A percentile compares a stretch with the other conserved stretches of the same genome.
Conservation (phyloP, 768 basidiomycete genomes). For the Mrakia frigida region DNA sequence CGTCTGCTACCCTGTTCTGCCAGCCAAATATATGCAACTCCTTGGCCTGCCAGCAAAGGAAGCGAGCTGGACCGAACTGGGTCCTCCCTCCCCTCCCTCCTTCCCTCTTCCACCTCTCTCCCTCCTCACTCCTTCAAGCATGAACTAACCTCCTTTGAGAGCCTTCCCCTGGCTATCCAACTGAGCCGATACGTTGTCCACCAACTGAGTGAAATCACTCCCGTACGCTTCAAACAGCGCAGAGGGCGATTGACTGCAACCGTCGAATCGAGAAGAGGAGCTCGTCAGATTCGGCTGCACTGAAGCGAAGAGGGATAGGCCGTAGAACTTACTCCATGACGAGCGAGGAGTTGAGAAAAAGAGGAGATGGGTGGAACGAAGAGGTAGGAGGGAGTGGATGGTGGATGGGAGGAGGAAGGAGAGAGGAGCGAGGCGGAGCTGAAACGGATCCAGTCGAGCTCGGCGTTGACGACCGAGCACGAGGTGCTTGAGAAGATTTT, state of each 20-base stretch:
- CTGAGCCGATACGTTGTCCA: constrained; percentile 67
- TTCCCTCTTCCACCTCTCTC: background rate
- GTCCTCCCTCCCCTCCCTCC: background rate
- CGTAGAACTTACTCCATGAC: too few relatives aligned
- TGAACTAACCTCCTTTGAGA: constrained; percentile 62
- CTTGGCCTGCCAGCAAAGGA: too few relatives aligned
- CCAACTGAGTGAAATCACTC: constrained; percentile 80
- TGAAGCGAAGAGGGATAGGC: too few relatives aligned
- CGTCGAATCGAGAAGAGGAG: background rate
- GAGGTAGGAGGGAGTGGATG: background rate
- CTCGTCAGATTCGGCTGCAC: too few relatives aligned
- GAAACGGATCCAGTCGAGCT: background rate
- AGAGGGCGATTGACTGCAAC: constrained; percentile 27
- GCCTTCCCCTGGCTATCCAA: constrained; percentile 65
- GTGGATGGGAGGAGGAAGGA: background rate
- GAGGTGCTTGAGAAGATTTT: background rate
- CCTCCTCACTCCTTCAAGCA: background rate
- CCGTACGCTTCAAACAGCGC: constrained; percentile 60
- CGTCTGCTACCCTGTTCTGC: background rate
- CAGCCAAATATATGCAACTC: too few relatives aligned
- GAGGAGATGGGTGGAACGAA: background rate
- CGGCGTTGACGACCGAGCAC: background rate
- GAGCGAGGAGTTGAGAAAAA: background rate
- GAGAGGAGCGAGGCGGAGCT: background rate
- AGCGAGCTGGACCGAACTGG: background rate